Percentiles rank a stretch among this genome's conserved stretches.
These are phyloP conservation scores for Alternaria sp. DNA, from an alignment of 2,329 filamentous ascomycete genomes.

Conservation along the genomic window DNA sequence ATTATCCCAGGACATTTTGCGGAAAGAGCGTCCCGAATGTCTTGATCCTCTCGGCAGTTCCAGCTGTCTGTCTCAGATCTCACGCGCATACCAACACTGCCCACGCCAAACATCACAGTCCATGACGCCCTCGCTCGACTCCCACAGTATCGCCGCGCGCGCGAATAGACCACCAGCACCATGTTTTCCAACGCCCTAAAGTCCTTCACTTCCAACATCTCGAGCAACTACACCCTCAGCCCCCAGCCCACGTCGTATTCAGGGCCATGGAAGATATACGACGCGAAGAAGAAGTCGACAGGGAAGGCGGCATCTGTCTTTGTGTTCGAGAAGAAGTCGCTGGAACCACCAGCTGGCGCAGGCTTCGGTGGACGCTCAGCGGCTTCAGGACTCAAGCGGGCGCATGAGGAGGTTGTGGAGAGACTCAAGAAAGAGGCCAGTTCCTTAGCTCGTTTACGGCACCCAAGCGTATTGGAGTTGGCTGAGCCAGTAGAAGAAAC, in stretches of 20 bases:
- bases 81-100: constrained; percentile 19
- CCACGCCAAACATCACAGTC: constrained; percentile 23
- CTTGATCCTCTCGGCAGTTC: constrained; percentile 26
- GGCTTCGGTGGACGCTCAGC: constrained; percentile 63
- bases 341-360: constrained; percentile 72
- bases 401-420: constrained; percentile 89
- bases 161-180: constrained; percentile 51
- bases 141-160: constrained; percentile 29
- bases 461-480: constrained; percentile 90
- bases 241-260: constrained; percentile 77
- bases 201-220: constrained; percentile 92
- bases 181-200: constrained; percentile 94
- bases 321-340: constrained; percentile 86
- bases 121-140: constrained; percentile 37
- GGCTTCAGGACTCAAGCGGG: constrained; percentile 75
- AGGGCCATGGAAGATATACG: constrained; percentile 96
- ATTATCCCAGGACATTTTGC: background rate
- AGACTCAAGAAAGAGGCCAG: constrained; percentile 90
- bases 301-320: constrained; percentile 90
- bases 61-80: constrained; percentile 29
- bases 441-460: constrained; percentile 83
- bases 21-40: constrained; percentile 10
- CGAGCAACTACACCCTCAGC: constrained; percentile 85
- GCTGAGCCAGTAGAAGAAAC: constrained; percentile 96
- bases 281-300: constrained; percentile 95